Conservation (phyloP, 768 basidiomycete genomes). For the Mycena indigotica region DNA sequence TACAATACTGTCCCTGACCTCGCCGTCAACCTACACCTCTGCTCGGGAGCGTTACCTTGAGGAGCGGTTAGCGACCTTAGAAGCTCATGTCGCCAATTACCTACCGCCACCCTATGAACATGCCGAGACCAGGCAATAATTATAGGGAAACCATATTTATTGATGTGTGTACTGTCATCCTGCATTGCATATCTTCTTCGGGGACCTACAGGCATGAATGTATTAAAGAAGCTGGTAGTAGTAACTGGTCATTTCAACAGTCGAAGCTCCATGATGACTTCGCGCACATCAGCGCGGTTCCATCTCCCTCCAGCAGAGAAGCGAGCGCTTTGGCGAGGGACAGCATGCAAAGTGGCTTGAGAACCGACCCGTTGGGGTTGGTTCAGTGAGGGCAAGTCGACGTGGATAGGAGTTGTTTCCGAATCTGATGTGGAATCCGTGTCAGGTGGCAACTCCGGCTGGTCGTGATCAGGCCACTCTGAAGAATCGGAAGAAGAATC, state of each 20-base stretch:
- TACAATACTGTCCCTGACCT: neutral
- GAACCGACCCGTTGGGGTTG: constrained; percentile 11
- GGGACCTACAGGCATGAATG: neutral
- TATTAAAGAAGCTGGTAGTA: neutral
- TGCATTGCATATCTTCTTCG: neutral
- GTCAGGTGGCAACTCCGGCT: neutral
- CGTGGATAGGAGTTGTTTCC: neutral
- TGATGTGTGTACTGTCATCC: neutral
- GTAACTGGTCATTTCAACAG: constrained; percentile 10
- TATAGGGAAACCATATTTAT: neutral
- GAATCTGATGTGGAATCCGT: neutral
- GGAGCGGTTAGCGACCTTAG: constrained; percentile 20
- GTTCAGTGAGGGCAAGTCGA: constrained; percentile 1
- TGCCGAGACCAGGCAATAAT: neutral
- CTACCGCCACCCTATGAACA: constrained; percentile 22
- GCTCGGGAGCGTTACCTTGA: constrained; percentile 22
- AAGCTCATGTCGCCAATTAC: constrained; percentile 17
- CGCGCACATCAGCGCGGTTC: constrained; percentile 16
- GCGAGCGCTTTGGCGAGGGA: neutral
- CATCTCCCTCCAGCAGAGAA: constrained; percentile 5
- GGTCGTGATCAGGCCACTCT: constrained; percentile 20
- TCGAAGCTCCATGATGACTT: constrained; percentile 19
- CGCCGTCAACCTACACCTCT: neutral
- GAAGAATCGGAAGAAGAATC: constrained; percentile 3
- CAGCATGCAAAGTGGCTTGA: constrained; percentile 7